These are phyloP conservation scores for Sporobolomyces roseus DNA, from an alignment of 768 basidiomycete genomes.

Conservation along the genomic window DNA sequence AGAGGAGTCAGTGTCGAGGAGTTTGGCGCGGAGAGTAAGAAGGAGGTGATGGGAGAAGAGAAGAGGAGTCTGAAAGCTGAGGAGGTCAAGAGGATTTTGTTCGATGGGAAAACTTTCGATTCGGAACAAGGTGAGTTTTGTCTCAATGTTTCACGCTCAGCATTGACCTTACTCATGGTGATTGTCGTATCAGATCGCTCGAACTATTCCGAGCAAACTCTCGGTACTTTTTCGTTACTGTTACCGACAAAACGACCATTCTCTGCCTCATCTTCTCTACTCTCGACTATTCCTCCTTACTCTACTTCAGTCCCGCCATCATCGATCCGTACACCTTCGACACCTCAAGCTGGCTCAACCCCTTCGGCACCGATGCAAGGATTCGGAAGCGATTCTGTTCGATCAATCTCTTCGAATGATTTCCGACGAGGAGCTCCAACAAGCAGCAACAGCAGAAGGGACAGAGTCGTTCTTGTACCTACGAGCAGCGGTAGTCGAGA, in stretches of 20 bases:
- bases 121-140: not conserved
- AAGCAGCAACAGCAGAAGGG: not conserved
- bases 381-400: constrained; percentile 33
- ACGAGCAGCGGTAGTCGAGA: no score
- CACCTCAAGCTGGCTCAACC: not conserved
- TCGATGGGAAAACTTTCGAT: constrained; percentile 28
- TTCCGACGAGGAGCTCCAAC: not conserved
- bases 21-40: not conserved
- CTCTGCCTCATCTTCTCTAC: not conserved
- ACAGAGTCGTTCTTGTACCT: constrained; percentile 42
- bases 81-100: constrained; percentile 30
- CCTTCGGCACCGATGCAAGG: constrained; percentile 18
- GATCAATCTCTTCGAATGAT: not conserved
- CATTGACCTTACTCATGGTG: no score
- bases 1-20: constrained; percentile 28
- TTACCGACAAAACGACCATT: constrained; percentile 16
- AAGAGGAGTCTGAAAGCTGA: constrained; percentile 23
- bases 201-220: not conserved
- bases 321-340: constrained; percentile 28
- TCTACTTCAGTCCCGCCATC: constrained; percentile 27
- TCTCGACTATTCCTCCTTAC: constrained; percentile 22
- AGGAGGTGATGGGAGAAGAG: constrained; percentile 3
- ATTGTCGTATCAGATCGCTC: not conserved
- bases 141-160: not conserved
- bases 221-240: constrained; percentile 32